These are phyloP conservation scores for Sporothrix dimorphospora DNA, from an alignment of 2,329 filamentous ascomycete genomes.

Conservation along the genomic window DNA sequence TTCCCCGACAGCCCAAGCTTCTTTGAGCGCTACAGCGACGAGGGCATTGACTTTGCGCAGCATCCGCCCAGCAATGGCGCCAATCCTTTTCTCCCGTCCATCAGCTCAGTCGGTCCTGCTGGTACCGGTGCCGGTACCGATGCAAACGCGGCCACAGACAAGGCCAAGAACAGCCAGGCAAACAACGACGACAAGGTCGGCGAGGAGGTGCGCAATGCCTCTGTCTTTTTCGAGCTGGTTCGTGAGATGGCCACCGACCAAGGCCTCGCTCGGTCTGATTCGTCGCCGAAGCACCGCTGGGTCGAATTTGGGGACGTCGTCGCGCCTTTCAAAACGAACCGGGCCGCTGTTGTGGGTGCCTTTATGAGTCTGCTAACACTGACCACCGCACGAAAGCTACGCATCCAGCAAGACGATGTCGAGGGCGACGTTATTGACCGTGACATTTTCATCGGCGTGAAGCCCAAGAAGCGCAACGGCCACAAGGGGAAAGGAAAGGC, in stretches of 20 bases:
- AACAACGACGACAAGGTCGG: conserved; percentile 1
- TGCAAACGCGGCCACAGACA: background rate
- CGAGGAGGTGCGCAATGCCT: conserved; percentile 28
- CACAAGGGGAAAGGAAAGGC: conserved; percentile 14
- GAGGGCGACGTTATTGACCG: conserved; percentile 27
- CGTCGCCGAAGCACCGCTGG: conserved; percentile 24
- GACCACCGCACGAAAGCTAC: conserved; percentile 28
- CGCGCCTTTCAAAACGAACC: conserved; percentile 15
- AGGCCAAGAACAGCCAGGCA: background rate
- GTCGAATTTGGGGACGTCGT: conserved; percentile 32
- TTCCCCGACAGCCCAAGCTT: conserved; percentile 32
- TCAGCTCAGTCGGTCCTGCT: conserved; percentile 1
- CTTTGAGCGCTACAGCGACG: conserved; percentile 34
- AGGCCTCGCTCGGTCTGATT: conserved; percentile 1
- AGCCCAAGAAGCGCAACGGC: background rate
- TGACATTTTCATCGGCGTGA: conserved; percentile 30
- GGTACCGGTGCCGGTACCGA: background rate
- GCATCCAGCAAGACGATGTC: conserved; percentile 25
- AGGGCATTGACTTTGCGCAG: conserved; percentile 24
- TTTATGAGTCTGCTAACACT: conserved; percentile 35
- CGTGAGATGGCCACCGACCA: conserved; percentile 17
- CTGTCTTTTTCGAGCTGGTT: conserved; percentile 22
- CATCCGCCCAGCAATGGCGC: background rate
- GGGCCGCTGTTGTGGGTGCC: conserved; percentile 32
- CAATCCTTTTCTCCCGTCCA: background rate